These are phyloP conservation scores for Podospora didyma DNA, from an alignment of 495 filamentous ascomycete species.

Conservation along the genomic window DNA sequence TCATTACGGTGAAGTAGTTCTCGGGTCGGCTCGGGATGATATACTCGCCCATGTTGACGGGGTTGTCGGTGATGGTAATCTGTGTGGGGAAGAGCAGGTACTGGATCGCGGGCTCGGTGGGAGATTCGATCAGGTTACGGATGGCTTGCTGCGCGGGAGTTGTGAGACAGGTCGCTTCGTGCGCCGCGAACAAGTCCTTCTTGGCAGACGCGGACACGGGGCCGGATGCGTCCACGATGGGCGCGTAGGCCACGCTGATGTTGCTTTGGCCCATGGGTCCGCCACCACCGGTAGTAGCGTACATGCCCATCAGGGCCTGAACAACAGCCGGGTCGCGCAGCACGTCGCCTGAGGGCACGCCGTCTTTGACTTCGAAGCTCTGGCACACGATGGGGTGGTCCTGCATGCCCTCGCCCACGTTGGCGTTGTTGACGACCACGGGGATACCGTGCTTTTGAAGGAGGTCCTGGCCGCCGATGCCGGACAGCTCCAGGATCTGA, in stretches of 20 bases:
- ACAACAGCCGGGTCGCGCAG: constrained; percentile 38
- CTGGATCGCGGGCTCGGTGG: constrained; percentile 29
- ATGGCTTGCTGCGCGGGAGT: constrained; percentile 6
- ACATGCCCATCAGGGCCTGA: constrained; percentile 32
- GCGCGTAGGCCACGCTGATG: constrained; percentile 40
- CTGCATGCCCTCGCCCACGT: constrained; percentile 67
- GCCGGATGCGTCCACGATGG: constrained; percentile 36
- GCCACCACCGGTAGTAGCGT: constrained; percentile 23
- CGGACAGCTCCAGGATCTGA: constrained; percentile 65
- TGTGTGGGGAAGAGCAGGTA: constrained; percentile 39
- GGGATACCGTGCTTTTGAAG: constrained; percentile 62
- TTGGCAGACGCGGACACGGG: constrained; percentile 22
- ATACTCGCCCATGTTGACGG: constrained; percentile 31
- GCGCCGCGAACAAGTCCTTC: constrained; percentile 21
- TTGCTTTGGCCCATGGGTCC: constrained; percentile 37
- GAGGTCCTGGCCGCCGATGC: constrained; percentile 66
- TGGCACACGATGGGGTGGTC: constrained; percentile 42
- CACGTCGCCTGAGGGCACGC: constrained; percentile 36
- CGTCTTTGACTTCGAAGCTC: constrained; percentile 40
- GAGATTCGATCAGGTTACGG: constrained; percentile 27
- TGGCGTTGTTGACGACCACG: constrained; percentile 66
- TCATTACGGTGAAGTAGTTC: constrained; percentile 39
- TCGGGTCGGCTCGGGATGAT: constrained; percentile 27
- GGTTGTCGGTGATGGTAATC: constrained; percentile 27
- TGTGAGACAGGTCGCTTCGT: constrained; percentile 15